These are phyloP conservation scores for Amanita molliuscula DNA, from an alignment of 768 basidiomycete species.

Conservation along the genomic window DNA sequence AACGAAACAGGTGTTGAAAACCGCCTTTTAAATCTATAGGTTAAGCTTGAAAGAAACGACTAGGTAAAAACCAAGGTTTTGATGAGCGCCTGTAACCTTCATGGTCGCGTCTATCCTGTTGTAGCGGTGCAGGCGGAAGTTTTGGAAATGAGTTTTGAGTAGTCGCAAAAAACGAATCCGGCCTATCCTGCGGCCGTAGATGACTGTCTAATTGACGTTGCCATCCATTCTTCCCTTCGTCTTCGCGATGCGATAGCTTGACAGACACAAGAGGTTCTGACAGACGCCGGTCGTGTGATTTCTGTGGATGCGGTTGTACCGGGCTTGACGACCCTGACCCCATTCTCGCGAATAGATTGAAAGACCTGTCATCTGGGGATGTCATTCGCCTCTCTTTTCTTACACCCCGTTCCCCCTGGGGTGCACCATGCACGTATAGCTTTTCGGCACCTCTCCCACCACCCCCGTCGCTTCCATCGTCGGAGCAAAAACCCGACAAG, in stretches of 20 bases:
- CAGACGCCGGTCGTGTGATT: neutral
- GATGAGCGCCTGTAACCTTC: neutral
- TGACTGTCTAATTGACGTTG: neutral
- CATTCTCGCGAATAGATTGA: conserved; percentile 1
- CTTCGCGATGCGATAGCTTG: neutral
- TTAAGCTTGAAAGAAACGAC: neutral
- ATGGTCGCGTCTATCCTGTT: neutral
- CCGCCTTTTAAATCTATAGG: neutral
- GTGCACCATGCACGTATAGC: neutral
- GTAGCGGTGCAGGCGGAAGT: neutral
- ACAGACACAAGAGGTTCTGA: neutral
- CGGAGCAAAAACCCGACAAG: conserved; percentile 1
- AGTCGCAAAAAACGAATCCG: neutral
- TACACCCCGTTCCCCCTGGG: neutral
- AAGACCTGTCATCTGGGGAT: neutral
- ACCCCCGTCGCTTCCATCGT: neutral
- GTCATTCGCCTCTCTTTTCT: neutral
- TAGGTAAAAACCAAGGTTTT: neutral
- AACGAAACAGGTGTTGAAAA: neutral
- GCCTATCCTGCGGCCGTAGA: neutral
- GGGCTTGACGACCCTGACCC: neutral
- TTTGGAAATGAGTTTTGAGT: neutral
- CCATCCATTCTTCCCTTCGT: neutral
- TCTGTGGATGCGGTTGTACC: neutral
- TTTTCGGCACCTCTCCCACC: conserved; percentile 1